Percentiles rank a stretch among this genome's conserved stretches.
These are phyloP conservation scores for Vigna reflexopilosa DNA, from an alignment of 306 rosid genomes.

Conservation along the genomic window DNA sequence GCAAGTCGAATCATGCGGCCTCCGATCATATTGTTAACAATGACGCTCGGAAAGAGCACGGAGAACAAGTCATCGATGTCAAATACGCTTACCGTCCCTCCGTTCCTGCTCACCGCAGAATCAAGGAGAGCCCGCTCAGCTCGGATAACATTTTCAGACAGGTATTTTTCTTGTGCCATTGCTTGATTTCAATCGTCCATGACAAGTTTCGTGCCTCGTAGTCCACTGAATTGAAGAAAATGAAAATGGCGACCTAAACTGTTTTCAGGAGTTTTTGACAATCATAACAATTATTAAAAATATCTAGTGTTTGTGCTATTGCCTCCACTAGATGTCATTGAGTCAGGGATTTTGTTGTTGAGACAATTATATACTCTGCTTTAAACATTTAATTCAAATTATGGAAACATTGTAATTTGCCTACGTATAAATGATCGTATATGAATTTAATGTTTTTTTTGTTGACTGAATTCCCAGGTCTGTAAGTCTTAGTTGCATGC, in stretches of 20 bases:
- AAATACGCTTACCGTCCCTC: constrained; percentile 75
- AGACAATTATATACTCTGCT: not conserved
- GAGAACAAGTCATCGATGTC: constrained; percentile 30
- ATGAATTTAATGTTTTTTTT: not conserved
- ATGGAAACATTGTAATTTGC: not conserved
- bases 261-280: constrained; percentile 10
- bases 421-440: not conserved
- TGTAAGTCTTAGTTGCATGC: constrained; percentile 26
- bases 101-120: constrained; percentile 81
- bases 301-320: not conserved
- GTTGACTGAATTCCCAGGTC: not conserved
- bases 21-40: not conserved
- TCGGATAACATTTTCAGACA: constrained; percentile 85
- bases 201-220: constrained; percentile 31
- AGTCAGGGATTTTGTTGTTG: constrained; percentile 8
- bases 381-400: not conserved
- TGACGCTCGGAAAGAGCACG: constrained; percentile 35
- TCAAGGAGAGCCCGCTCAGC: constrained; percentile 90
- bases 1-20: constrained; percentile 47
- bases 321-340: not conserved
- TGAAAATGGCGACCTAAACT: not conserved
- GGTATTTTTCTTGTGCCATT: constrained; percentile 48
- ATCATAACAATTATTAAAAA: not conserved
- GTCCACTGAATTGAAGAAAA: constrained; percentile 8
- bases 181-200: constrained; percentile 32